Percentiles rank a stretch among this genome's conserved stretches.
These are phyloP conservation scores for Blastobotrys ciferrii DNA, from an alignment of 1,139 yeast species.

Conservation along the genomic window DNA sequence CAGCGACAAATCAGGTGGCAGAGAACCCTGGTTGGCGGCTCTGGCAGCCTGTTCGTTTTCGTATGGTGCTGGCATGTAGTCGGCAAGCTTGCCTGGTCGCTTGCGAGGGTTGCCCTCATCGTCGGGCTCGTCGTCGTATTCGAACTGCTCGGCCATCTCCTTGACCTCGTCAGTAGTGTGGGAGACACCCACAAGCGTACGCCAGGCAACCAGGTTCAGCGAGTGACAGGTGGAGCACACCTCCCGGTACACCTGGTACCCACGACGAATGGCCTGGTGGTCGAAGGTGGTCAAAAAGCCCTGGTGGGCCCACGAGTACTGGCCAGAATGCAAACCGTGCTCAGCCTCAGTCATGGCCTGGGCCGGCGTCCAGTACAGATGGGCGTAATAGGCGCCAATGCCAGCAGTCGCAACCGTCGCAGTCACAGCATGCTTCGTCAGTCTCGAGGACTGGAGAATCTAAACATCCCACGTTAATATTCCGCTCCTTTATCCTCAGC, in stretches of 20 bases:
- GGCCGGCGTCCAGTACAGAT: slow-evolving; percentile 46
- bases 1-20: slow-evolving; percentile 96
- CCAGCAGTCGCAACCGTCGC: slow-evolving; percentile 34
- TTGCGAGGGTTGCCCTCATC: slow-evolving; percentile 98
- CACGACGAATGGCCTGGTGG: slow-evolving; percentile 97
- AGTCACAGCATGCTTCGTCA: slow-evolving; percentile 36
- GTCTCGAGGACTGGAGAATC: slow-evolving; percentile 29
- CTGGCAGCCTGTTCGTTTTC: slow-evolving; percentile 98
- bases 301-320: slow-evolving; percentile 89
- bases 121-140: slow-evolving; percentile 98
- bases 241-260: slow-evolving; percentile 97
- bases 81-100: slow-evolving; percentile 98
- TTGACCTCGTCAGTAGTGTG: slow-evolving; percentile 89
- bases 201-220: slow-evolving; percentile 96
- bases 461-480: slow-evolving; percentile 6
- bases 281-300: slow-evolving; percentile 89
- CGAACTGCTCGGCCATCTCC: slow-evolving; percentile 93
- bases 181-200: slow-evolving; percentile 95
- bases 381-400: slow-evolving; percentile 35
- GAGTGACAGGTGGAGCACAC: slow-evolving; percentile 99
- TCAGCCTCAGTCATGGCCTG: slow-evolving; percentile 98
- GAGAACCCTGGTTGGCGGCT: slow-evolving; percentile 99
- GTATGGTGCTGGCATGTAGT: slow-evolving; percentile 91
- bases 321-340: slow-evolving; percentile 97
- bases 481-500: not conserved